phyloP scores from a whole-genome alignment of 495 filamentous ascomycete genomes.

The Penicillium simplicissimum region DNA sequence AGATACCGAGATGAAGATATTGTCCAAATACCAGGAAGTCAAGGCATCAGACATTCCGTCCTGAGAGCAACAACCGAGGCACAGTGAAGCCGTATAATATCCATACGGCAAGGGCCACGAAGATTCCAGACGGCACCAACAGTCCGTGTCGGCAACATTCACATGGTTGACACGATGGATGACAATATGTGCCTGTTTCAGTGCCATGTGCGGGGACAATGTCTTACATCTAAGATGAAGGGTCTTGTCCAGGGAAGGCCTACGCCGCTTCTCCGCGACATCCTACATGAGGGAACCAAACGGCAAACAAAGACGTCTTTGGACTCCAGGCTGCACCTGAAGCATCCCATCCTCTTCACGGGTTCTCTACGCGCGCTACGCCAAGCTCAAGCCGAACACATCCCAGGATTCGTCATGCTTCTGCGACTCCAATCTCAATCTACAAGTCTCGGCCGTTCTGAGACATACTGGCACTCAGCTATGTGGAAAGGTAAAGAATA shows the following conservation, averaged over 20 bases:
- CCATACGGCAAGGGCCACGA: background rate
- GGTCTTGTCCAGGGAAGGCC: background rate
- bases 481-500: background rate
- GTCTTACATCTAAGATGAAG: background rate
- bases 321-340: background rate
- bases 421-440: background rate
- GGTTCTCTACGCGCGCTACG: background rate
- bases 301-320: background rate
- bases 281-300: background rate
- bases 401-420: background rate
- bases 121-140: background rate
- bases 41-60: constrained; percentile 38
- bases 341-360: background rate
- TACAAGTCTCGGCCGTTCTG: background rate
- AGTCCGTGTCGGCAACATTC: background rate
- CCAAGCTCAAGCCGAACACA: background rate
- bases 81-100: background rate
- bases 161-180: background rate
- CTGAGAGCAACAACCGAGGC: constrained; percentile 17
- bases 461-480: background rate
- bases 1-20: constrained; percentile 48
- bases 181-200: background rate
- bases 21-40: constrained; percentile 47
- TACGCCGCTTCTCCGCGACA: background rate
- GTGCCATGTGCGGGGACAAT: background rate